Evolutionary conservation across 1,284 basidiomycete species (phyloP).

Genomic region (Leucoagaricus sp.): DNA sequence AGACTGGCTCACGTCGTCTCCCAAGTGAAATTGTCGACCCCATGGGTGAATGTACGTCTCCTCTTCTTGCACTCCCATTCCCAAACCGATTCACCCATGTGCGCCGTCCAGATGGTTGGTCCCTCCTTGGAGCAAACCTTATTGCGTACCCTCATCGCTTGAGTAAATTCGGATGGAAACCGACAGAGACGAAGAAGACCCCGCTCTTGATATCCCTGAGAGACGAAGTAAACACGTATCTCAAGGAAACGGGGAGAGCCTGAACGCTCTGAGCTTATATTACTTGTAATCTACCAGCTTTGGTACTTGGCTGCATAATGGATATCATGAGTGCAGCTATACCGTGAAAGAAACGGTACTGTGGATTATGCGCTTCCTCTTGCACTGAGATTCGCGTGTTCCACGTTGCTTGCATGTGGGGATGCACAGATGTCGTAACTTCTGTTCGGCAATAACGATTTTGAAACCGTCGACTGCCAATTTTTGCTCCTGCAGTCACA

Average conservation of each 20-base stretch:
- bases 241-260: neutral
- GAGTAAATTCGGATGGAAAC: slow-evolving; percentile 40
- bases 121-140: slow-evolving; percentile 38
- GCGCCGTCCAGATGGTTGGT: slow-evolving; percentile 36
- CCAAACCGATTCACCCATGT: neutral
- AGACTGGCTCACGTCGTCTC: slow-evolving; percentile 35
- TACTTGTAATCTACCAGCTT: neutral
- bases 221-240: slow-evolving; percentile 32
- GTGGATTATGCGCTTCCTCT: too few relatives aligned
- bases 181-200: slow-evolving; percentile 32
- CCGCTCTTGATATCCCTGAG: slow-evolving; percentile 36
- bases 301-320: too few relatives aligned
- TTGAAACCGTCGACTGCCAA: too few relatives aligned
- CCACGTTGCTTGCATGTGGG: neutral
- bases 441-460: neutral
- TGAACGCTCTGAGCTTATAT: too few relatives aligned
- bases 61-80: neutral
- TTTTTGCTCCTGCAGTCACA: too few relatives aligned
- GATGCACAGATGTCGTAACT: neutral
- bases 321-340: too few relatives aligned
- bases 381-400: neutral
- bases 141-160: slow-evolving; percentile 35
- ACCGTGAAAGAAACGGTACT: too few relatives aligned
- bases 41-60: slow-evolving; percentile 37
- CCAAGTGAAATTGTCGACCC: slow-evolving; percentile 33